phyloP scores from a whole-genome alignment of 257 asterid genomes.

The Linaria vulgaris region DNA sequence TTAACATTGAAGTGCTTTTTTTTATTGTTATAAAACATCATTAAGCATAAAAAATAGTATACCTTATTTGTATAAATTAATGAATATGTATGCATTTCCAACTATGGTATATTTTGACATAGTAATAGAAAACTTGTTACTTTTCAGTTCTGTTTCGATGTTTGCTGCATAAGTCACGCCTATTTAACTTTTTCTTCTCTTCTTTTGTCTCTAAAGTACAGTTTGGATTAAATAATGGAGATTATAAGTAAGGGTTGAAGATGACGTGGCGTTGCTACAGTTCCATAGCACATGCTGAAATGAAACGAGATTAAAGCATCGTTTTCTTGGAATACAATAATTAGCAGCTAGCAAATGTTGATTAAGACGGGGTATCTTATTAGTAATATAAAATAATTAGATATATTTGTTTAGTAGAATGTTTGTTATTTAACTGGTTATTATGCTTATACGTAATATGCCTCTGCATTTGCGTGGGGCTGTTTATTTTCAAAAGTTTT shows the following conservation, averaged over 20 bases:
- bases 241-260: slow-evolving; percentile 10
- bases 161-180: neutral
- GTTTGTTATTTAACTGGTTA: neutral
- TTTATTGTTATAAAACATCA: too few species aligned
- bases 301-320: neutral
- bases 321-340: neutral
- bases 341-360: slow-evolving; percentile 11
- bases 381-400: neutral
- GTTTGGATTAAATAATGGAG: slow-evolving; percentile 13
- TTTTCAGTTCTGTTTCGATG: neutral
- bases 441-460: neutral
- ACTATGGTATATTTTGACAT: neutral
- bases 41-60: neutral
- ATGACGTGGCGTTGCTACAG: slow-evolving; percentile 20
- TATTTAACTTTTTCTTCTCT: neutral
- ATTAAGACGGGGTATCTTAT: slow-evolving; percentile 13
- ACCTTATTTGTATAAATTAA: neutral
- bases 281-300: slow-evolving; percentile 22
- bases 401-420: neutral
- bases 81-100: too few species aligned
- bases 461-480: too few species aligned
- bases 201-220: neutral
- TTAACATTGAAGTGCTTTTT: too few species aligned
- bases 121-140: neutral
- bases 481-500: too few species aligned